A percentile compares a stretch with the other conserved stretches of the same genome.
Evolutionary conservation across 2,329 filamentous ascomycete genomes (phyloP).

Genomic region (Fusarium decemcellulare): DNA sequence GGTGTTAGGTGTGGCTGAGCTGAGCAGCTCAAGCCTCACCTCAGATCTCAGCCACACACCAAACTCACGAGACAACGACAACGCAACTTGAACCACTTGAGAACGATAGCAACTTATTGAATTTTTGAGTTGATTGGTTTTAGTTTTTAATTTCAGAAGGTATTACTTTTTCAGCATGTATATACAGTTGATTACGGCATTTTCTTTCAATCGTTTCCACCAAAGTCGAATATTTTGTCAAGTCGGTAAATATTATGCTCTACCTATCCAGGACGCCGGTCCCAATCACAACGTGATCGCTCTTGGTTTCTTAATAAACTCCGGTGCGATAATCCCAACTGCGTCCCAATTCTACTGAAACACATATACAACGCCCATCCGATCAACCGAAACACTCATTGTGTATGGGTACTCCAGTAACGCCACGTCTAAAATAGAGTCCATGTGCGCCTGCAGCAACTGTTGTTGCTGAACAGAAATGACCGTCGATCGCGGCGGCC

Average conservation of each 20-base stretch:
- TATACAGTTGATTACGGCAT: no score
- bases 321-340: slow-evolving; percentile 5
- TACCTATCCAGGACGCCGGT: slow-evolving; percentile 1
- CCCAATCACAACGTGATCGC: slow-evolving; percentile 27
- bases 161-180: neutral
- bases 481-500: slow-evolving; percentile 82
- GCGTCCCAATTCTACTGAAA: slow-evolving; percentile 64
- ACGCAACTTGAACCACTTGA: neutral
- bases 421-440: slow-evolving; percentile 90
- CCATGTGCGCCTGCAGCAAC: slow-evolving; percentile 87
- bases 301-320: slow-evolving; percentile 20
- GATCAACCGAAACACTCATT: slow-evolving; percentile 92
- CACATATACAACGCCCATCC: slow-evolving; percentile 90
- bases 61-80: neutral
- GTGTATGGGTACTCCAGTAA: slow-evolving; percentile 90
- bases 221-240: no score
- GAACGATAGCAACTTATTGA: no score
- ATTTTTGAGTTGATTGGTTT: no score
- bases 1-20: slow-evolving; percentile 29
- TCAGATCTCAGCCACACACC: slow-evolving; percentile 25
- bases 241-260: neutral
- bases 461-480: slow-evolving; percentile 91
- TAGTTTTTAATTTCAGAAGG: no score
- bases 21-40: slow-evolving; percentile 33
- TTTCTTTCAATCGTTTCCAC: no score